Evolutionary conservation across 2,329 filamentous ascomycete genomes (phyloP).

Genomic region (Colletotrichum caudatum): DNA sequence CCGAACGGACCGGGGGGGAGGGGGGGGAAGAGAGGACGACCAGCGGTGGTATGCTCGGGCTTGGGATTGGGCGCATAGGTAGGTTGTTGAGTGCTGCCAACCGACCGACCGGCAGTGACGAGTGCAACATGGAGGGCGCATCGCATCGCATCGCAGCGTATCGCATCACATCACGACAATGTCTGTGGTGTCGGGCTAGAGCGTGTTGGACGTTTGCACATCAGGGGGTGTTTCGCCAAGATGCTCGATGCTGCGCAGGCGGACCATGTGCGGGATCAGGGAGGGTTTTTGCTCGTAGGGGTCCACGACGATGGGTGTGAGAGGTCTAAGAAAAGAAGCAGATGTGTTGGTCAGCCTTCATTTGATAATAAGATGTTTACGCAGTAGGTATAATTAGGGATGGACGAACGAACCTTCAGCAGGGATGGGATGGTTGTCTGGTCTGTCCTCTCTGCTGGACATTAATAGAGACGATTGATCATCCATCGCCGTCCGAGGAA

Average conservation of each 20-base stretch:
- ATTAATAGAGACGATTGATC: neutral
- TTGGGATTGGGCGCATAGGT: slow-evolving; percentile 30
- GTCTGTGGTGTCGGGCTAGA: neutral
- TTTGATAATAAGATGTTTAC: neutral
- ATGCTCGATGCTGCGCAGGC: neutral
- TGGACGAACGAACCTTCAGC: too few species aligned
- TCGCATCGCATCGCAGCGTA: slow-evolving; percentile 10
- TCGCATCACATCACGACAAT: neutral
- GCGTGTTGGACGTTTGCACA: slow-evolving; percentile 6
- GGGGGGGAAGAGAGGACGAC: neutral
- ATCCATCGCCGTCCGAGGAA: neutral
- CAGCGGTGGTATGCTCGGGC: slow-evolving; percentile 7
- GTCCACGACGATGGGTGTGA: slow-evolving; percentile 35
- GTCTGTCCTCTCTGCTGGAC: neutral
- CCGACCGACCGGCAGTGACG: neutral
- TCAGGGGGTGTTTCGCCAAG: slow-evolving; percentile 18
- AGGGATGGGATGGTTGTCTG: too few species aligned
- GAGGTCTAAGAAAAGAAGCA: slow-evolving; percentile 36
- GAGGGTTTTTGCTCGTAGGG: slow-evolving; percentile 18
- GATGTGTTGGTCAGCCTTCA: slow-evolving; percentile 15
- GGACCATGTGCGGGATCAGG: slow-evolving; percentile 8
- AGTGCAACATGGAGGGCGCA: slow-evolving; percentile 24
- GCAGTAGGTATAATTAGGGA: too few species aligned
- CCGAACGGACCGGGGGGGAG: slow-evolving; percentile 21
- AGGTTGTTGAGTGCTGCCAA: slow-evolving; percentile 5